Evolutionary conservation across 305 asterid genomes (phyloP).

Genomic region (Rubia peregrina): DNA sequence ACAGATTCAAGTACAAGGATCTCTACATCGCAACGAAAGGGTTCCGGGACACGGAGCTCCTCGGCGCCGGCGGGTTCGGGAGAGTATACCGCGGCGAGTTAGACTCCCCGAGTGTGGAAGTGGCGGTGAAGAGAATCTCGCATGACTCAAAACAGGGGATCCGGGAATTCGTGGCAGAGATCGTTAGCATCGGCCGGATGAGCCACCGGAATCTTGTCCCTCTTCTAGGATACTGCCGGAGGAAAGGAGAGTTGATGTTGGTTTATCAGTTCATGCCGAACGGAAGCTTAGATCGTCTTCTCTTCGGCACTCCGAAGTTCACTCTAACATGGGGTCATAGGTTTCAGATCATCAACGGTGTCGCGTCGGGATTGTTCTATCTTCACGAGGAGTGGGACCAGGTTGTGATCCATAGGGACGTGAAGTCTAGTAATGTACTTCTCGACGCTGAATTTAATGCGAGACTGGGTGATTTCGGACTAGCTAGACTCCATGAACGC

Average conservation of each 20-base stretch:
- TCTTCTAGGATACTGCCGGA: background rate
- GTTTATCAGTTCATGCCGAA: conserved; percentile 7
- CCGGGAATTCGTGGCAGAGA: conserved; percentile 3
- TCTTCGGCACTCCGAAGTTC: background rate
- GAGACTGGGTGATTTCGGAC: background rate
- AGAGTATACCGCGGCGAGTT: background rate
- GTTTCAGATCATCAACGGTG: conserved; percentile 5
- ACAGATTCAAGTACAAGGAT: conserved; percentile 8
- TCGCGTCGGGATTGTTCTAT: conserved; percentile 8
- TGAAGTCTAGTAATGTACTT: background rate
- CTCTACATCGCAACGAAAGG: conserved; percentile 8
- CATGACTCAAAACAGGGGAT: conserved; percentile 7
- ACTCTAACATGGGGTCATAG: background rate
- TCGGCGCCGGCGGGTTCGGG: conserved; percentile 9
- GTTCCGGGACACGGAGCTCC: conserved; percentile 5
- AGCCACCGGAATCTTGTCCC: conserved; percentile 11
- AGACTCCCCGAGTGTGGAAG: background rate
- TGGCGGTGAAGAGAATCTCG: conserved; percentile 6
- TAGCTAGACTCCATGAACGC: background rate
- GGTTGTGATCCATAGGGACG: conserved; percentile 6
- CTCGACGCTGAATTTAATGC: conserved; percentile 5
- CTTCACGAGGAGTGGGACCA: conserved; percentile 9
- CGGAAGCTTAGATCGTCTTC: conserved; percentile 1
- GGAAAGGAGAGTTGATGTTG: background rate
- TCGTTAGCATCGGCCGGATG: conserved; percentile 9